Evolutionary conservation across 169 alveolate species (phyloP), one percentile per base, ranked within the genome.

Genomic region (Plasmodium malariae): DNA sequence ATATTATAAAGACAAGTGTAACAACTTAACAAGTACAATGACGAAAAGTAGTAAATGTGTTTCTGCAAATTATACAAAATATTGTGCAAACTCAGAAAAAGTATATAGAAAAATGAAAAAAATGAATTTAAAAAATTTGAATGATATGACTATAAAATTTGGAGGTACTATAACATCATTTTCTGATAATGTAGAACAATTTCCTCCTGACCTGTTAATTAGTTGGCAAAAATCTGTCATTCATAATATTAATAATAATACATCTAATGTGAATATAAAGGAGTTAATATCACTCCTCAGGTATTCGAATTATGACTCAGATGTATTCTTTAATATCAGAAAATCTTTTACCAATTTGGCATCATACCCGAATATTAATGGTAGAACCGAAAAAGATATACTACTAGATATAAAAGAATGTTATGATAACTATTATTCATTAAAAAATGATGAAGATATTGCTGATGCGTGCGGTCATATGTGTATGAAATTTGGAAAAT

Each of bases 381-480:
- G 94, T 34, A 92, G 96, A 49, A 91, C 94, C 21, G 94, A 91
- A 90, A 91, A 92, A 34, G 96, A 93, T 70, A 67, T 93, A 49
- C 45, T 93, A 6, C 21, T 74, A 34, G 96, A 93, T 57, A 45
- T 93, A 40, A 87, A 93, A 30, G 88, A 83, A 65, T 70, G 93
- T 19, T 88, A 87, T 69, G 69, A 87, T 14, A 93, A 93, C 87
- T 93, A 92, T 91, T 93, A 91, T 74, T 88, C 90, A 21, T 65
- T 93, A 45, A 93, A 90, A 67, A 74, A 88, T 21, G 96, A 92
- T 51, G 96, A 93, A 62, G 94, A 93, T 43, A 92, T 93, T 30
- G 93, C 94, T 0, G 96, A 93, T 59, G 93, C 55, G 60, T 93
- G 96, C 74, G 96, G 94, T 17, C 94, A 93, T 80, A 57, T 93